Conservation (phyloP, 225 moss, liverwort and hornwort species). For the Climacium dendroides region DNA sequence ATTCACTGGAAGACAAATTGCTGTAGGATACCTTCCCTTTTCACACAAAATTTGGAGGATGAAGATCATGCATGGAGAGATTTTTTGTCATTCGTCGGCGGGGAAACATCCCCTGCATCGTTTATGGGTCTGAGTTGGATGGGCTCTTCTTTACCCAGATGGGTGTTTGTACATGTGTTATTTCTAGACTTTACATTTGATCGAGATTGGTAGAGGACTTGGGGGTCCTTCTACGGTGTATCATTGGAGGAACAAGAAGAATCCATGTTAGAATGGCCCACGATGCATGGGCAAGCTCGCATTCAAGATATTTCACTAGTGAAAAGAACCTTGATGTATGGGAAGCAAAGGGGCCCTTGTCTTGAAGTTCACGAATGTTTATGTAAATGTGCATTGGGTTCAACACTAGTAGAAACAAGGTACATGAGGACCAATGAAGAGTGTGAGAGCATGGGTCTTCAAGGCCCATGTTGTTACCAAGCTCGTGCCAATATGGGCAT, state of each 20-base stretch:
- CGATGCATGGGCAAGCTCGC: not conserved
- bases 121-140: not conserved
- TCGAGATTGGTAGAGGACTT: not conserved
- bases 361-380: not conserved
- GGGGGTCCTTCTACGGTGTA: not conserved
- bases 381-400: not conserved
- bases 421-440: too few relatives aligned
- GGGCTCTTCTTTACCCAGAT: not conserved
- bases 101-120: too few relatives aligned
- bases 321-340: not conserved
- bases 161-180: rapidly evolving
- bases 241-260: not conserved
- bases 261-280: not conserved
- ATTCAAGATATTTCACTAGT: rapidly evolving
- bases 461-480: not conserved
- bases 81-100: too few relatives aligned
- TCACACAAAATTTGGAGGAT: too few relatives aligned
- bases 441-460: not conserved
- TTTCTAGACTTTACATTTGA: too few relatives aligned
- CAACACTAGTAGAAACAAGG: rapidly evolving
- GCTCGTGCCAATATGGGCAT: not conserved
- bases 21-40: too few relatives aligned
- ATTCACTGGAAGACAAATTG: too few relatives aligned
- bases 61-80: too few relatives aligned
- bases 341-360: rapidly evolving